Conservation (phyloP, 331 rosid species). For the Telfairia occidentalis region DNA sequence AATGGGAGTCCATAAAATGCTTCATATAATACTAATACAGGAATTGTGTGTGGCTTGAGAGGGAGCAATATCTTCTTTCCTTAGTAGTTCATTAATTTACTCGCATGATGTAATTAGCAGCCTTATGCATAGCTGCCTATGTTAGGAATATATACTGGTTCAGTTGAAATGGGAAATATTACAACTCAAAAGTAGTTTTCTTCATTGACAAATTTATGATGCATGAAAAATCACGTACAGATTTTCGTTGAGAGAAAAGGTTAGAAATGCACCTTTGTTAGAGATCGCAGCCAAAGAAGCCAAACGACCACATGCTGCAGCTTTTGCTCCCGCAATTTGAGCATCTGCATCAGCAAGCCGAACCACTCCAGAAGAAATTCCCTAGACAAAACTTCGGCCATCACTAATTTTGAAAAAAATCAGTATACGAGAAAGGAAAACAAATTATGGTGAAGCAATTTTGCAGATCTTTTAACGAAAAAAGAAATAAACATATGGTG, state of each 20-base stretch:
- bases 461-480: background rate
- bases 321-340: conserved; percentile 78
- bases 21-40: background rate
- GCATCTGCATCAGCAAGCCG: conserved; percentile 63
- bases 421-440: background rate
- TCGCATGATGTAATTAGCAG: background rate
- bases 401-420: background rate
- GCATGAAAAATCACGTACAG: background rate
- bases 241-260: background rate
- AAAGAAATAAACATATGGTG: background rate
- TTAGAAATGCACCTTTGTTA: conserved; percentile 43
- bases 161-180: background rate
- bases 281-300: conserved; percentile 69
- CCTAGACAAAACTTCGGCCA: conserved; percentile 33
- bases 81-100: background rate
- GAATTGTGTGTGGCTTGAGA: background rate
- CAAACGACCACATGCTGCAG: conserved; percentile 76
- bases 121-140: background rate
- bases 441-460: background rate
- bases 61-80: background rate
- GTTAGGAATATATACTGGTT: background rate
- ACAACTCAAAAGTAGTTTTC: background rate
- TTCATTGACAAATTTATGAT: background rate
- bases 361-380: conserved; percentile 45
- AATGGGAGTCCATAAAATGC: background rate